A percentile compares a stretch with the other conserved stretches of the same genome.
These are phyloP conservation scores for Nakazawaea pomicola DNA, from an alignment of 805 yeast species.

Conservation along the genomic window DNA sequence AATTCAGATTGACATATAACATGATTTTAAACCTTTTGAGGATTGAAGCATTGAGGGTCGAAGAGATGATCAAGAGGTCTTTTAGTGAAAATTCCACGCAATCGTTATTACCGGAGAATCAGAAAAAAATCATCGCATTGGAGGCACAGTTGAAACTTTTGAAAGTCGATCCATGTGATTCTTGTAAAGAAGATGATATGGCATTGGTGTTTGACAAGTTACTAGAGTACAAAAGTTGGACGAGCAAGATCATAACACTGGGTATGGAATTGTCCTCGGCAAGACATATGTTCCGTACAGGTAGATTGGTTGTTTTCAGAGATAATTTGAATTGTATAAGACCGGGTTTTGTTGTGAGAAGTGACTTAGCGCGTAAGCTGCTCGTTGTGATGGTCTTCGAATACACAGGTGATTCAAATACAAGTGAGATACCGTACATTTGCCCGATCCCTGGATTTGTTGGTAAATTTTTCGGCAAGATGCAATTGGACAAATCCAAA, in stretches of 20 bases:
- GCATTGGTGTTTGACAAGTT: conserved; percentile 40
- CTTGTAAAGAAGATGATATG: conserved; percentile 35
- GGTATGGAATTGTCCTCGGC: conserved; percentile 42
- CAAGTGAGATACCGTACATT: conserved; percentile 31
- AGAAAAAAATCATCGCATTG: conserved; percentile 53
- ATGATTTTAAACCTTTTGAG: conserved; percentile 90
- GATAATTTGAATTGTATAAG: conserved; percentile 26
- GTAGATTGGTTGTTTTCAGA: conserved; percentile 55
- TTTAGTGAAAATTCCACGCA: conserved; percentile 90
- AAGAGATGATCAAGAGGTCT: conserved; percentile 95
- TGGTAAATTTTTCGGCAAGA: conserved; percentile 28
- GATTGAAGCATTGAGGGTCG: conserved; percentile 93
- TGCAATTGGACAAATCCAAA: conserved; percentile 17
- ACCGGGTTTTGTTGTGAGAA: conserved; percentile 54
- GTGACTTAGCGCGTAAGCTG: conserved; percentile 27
- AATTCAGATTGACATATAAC: conserved; percentile 89
- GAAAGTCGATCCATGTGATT: conserved; percentile 29
- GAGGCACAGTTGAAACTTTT: conserved; percentile 39
- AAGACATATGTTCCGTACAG: conserved; percentile 44
- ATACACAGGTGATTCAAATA: conserved; percentile 26
- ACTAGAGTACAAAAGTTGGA: conserved; percentile 38
- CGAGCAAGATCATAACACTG: conserved; percentile 41
- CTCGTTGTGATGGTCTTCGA: conserved; percentile 41
- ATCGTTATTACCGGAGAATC: conserved; percentile 79
- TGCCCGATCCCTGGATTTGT: conserved; percentile 29